A percentile compares a stretch with the other conserved stretches of the same genome.
Conservation (phyloP, 345 rosid genomes). For the Eucalyptus curtisii region DNA sequence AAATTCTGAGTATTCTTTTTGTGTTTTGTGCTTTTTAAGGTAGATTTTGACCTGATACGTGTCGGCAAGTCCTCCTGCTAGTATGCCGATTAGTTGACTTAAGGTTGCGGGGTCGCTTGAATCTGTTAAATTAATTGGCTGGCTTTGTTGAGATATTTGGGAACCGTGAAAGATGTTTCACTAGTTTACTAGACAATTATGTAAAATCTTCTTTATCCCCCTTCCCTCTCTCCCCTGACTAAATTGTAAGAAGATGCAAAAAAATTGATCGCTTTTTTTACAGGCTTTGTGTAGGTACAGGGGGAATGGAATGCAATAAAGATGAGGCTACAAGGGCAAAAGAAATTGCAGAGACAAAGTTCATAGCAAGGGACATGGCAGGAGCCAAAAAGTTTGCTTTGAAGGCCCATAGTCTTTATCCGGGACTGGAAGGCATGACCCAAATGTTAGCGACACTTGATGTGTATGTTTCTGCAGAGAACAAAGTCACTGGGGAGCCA, state of each 20-base stretch:
- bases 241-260: not conserved
- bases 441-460: conserved; percentile 21
- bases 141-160: not conserved
- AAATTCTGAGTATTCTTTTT: not conserved
- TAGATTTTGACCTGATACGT: not conserved
- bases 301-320: conserved; percentile 32
- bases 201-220: not conserved
- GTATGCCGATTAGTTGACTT: not conserved
- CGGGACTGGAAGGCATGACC: conserved; percentile 25
- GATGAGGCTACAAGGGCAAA: conserved; percentile 36
- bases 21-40: not conserved
- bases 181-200: not conserved
- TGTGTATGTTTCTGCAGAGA: conserved; percentile 21
- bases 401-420: conserved; percentile 35
- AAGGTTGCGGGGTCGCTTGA: not conserved
- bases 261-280: not conserved
- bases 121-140: not conserved
- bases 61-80: not conserved
- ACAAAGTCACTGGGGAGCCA: conserved; percentile 18
- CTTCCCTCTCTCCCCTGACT: not conserved
- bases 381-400: conserved; percentile 30
- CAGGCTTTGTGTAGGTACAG: not conserved
- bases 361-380: conserved; percentile 12
- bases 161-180: not conserved
- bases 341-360: conserved; percentile 31